Conservation (phyloP, 768 basidiomycete genomes). For the Amanita subjunquillea region DNA sequence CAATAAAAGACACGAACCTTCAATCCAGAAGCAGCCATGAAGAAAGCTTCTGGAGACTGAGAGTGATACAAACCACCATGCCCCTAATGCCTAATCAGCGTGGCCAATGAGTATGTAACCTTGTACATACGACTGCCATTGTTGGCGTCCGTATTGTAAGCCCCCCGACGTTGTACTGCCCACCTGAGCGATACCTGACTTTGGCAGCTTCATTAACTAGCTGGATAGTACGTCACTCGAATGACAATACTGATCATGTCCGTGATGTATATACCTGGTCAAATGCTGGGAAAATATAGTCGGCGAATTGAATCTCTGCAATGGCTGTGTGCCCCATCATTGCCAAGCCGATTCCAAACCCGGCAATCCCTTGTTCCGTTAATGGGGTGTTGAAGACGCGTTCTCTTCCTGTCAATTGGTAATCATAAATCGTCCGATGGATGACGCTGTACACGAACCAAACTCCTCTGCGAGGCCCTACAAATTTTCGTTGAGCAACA, state of each 20-base stretch:
- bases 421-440: neutral
- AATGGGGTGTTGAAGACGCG: conserved; percentile 94
- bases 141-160: conserved; percentile 79
- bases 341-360: conserved; percentile 88
- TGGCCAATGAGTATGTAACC: neutral
- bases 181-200: conserved; percentile 82
- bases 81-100: conserved; percentile 22
- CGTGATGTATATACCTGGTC: conserved; percentile 52
- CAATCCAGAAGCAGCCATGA: conserved; percentile 81
- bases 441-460: conserved; percentile 34
- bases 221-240: conserved; percentile 24
- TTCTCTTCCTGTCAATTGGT: conserved; percentile 52
- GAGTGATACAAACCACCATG: conserved; percentile 94
- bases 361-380: conserved; percentile 89
- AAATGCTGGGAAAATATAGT: conserved; percentile 92
- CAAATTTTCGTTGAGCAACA: conserved; percentile 3
- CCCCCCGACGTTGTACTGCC: conserved; percentile 71
- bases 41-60: conserved; percentile 92
- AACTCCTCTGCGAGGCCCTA: conserved; percentile 91
- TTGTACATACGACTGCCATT: conserved; percentile 65
- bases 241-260: neutral
- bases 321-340: conserved; percentile 92
- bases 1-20: conserved; percentile 40
- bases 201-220: conserved; percentile 95
- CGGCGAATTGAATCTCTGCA: conserved; percentile 86